phyloP scores from a whole-genome alignment of 2,329 filamentous ascomycete species.

The Neofusicoccum kwambonambiense region DNA sequence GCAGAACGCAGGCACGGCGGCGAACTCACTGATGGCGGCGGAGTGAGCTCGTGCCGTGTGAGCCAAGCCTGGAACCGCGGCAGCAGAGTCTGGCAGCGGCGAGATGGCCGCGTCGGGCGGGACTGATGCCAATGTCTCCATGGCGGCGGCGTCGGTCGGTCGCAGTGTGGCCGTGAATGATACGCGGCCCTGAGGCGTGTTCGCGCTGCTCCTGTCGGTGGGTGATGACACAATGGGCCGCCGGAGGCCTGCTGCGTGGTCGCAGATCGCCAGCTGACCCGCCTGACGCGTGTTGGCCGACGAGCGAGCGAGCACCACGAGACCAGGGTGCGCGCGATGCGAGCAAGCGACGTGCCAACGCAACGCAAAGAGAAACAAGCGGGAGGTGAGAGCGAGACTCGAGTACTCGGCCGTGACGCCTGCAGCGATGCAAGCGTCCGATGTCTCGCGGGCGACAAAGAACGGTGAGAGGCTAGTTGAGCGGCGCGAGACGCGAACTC shows the following conservation, averaged over 20 bases:
- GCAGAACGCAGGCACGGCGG: background rate
- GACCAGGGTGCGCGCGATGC: background rate
- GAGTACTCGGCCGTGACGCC: background rate
- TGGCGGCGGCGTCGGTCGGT: background rate
- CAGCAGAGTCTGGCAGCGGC: slow-evolving; percentile 2
- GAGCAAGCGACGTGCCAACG: slow-evolving; percentile 1
- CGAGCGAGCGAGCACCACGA: background rate
- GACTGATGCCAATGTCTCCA: slow-evolving; percentile 16
- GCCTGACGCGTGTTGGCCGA: slow-evolving; percentile 9
- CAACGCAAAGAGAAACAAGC: background rate
- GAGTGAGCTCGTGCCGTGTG: slow-evolving; percentile 14
- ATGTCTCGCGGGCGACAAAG: slow-evolving; percentile 2
- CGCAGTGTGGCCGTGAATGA: background rate
- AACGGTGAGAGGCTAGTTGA: background rate
- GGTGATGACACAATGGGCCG: slow-evolving; percentile 6
- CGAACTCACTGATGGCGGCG: slow-evolving; percentile 6
- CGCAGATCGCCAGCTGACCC: slow-evolving; percentile 11
- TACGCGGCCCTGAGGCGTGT: background rate
- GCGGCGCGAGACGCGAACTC: slow-evolving; percentile 8
- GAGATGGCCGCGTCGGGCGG: slow-evolving; percentile 11
- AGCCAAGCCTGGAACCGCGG: slow-evolving; percentile 10
- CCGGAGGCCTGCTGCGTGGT: background rate
- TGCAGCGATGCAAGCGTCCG: slow-evolving; percentile 10
- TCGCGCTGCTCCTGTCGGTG: slow-evolving; percentile 5
- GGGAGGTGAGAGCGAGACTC: background rate